Evolutionary conservation across 306 rosid genomes (phyloP).

Genomic region (Vigna angularis): DNA sequence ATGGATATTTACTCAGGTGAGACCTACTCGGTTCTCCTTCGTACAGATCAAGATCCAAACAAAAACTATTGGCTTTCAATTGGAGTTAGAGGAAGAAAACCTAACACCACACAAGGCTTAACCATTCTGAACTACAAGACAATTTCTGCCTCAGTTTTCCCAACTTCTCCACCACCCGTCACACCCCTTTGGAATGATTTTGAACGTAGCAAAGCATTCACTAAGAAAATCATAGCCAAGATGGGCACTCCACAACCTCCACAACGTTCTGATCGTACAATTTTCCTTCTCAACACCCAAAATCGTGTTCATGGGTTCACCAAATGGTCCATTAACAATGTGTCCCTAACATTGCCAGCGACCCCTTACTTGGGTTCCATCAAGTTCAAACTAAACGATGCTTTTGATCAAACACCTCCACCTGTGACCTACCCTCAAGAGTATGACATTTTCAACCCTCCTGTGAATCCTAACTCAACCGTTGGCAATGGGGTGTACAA

Average conservation of each 20-base stretch:
- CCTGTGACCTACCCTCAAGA: slow-evolving; percentile 49
- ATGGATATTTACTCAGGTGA: slow-evolving; percentile 90
- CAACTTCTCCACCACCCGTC: slow-evolving; percentile 63
- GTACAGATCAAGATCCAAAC: slow-evolving; percentile 69
- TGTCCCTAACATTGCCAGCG: slow-evolving; percentile 65
- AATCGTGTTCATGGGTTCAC: slow-evolving; percentile 59
- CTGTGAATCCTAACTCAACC: slow-evolving; percentile 50
- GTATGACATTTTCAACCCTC: slow-evolving; percentile 59
- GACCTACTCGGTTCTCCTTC: slow-evolving; percentile 74
- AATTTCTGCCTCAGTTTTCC: slow-evolving; percentile 62
- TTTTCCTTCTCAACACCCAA: slow-evolving; percentile 84
- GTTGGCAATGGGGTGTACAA: slow-evolving; percentile 63
- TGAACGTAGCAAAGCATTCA: slow-evolving; percentile 65
- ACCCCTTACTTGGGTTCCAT: slow-evolving; percentile 73
- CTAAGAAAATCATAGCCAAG: slow-evolving; percentile 56
- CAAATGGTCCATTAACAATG: slow-evolving; percentile 83
- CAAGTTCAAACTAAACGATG: slow-evolving; percentile 35
- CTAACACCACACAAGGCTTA: slow-evolving; percentile 64
- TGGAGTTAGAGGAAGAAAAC: slow-evolving; percentile 73
- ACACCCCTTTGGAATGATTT: slow-evolving; percentile 77
- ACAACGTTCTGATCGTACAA: slow-evolving; percentile 41
- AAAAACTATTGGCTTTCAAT: slow-evolving; percentile 79
- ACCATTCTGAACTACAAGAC: slow-evolving; percentile 69
- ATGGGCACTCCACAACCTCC: slow-evolving; percentile 77
- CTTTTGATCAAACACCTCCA: slow-evolving; percentile 50